Conservation (phyloP, 1,284 basidiomycete species). For the Ganoderma sinense region DNA sequence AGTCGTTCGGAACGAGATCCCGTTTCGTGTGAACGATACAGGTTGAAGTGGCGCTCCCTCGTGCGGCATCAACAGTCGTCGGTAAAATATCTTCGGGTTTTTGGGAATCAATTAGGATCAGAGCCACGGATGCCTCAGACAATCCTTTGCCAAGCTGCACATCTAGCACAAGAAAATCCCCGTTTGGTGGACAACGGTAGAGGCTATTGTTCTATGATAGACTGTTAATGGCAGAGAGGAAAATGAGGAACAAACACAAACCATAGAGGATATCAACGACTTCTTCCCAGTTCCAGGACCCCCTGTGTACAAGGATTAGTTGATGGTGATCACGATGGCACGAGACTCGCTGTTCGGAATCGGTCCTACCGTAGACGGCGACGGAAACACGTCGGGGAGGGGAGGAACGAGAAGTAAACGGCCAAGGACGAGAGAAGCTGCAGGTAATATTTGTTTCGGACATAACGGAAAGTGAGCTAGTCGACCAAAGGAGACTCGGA, state of each 20-base stretch:
- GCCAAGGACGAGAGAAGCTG: not conserved
- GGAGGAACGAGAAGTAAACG: not conserved
- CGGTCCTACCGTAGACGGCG: not conserved
- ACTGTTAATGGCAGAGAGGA: not conserved
- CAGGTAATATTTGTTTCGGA: not conserved
- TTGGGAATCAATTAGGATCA: slow-evolving; percentile 9
- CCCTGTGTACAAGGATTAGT: not conserved
- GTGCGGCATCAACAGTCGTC: not conserved
- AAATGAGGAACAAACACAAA: not conserved
- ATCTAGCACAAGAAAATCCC: not conserved
- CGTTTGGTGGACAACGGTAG: not conserved
- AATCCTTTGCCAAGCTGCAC: not conserved
- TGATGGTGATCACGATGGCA: not conserved
- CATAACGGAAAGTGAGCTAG: not conserved
- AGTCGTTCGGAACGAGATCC: slow-evolving; percentile 11
- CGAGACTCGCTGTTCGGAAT: not conserved
- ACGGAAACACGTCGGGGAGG: not conserved
- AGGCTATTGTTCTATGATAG: not conserved
- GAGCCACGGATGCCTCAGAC: not conserved
- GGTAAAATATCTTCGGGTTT: not conserved
- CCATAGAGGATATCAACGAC: slow-evolving; percentile 8
- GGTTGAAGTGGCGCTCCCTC: not conserved
- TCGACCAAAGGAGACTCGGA: not conserved
- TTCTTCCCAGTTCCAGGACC: slow-evolving; percentile 8
- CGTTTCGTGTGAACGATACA: slow-evolving; percentile 10